A percentile compares a stretch with the other conserved stretches of the same genome.
Conservation (phyloP, 179 eudicot species). For the Carnegiea gigantea region DNA sequence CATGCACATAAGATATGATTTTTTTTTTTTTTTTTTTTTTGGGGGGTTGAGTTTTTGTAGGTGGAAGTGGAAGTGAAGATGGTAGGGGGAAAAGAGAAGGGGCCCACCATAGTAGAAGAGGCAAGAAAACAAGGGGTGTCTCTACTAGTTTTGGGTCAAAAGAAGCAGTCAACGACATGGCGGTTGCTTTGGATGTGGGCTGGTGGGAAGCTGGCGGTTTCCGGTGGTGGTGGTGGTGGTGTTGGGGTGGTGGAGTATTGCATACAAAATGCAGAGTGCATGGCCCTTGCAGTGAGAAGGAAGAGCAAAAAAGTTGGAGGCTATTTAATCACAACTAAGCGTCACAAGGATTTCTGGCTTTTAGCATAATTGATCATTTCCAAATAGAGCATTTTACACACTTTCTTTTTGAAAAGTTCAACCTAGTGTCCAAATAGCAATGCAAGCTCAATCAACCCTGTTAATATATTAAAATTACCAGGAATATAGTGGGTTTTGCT, state of each 20-base stretch:
- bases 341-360: constrained; percentile 87
- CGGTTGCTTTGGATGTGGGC: constrained; percentile 69
- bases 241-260: constrained; percentile 79
- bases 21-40: too few species aligned
- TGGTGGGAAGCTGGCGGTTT: constrained; percentile 25
- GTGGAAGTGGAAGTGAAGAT: constrained; percentile 56
- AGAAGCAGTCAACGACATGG: constrained; percentile 65
- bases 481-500: not conserved
- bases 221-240: constrained; percentile 34
- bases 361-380: constrained; percentile 46
- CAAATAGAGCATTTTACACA: not conserved
- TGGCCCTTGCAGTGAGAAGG: constrained; percentile 76
- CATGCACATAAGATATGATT: too few species aligned
- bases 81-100: constrained; percentile 71
- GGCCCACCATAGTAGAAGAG: constrained; percentile 65
- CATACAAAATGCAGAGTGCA: constrained; percentile 69
- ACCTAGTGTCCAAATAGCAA: constrained; percentile 4
- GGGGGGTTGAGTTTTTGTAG: constrained; percentile 29
- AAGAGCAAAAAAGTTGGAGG: constrained; percentile 74
- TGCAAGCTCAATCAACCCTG: not conserved
- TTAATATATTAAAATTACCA: not conserved
- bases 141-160: constrained; percentile 70
- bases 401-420: not conserved
- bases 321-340: constrained; percentile 75
- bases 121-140: constrained; percentile 55